Evolutionary conservation across 2,329 filamentous ascomycete genomes (phyloP), one percentile per base, ranked within the genome.

Genomic region (Arachnopeziza araneosa): DNA sequence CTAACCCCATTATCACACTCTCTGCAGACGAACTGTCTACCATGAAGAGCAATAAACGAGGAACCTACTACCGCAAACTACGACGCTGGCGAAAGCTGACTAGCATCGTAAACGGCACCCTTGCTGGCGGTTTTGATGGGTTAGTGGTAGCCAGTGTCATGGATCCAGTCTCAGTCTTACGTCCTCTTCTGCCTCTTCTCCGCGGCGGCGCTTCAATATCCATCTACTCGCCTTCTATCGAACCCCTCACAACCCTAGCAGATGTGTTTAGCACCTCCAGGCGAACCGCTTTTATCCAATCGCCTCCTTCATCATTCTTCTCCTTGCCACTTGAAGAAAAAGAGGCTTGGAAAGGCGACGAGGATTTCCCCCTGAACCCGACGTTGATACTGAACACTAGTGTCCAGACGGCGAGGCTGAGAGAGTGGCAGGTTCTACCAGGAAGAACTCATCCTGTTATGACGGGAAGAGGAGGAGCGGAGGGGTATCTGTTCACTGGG

Each of bases 381-480:
- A 89, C 91, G 1, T 76, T 96, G 56, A 74, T 99, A 3, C 81
- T 98, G 0, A 90, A 88, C 0, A 86, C 91, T 0, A 85, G 82
- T 14, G 79, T 99, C 57, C 93, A 98, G 76, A 95, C 87, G 1
- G 90, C 88, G 54, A 81, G 91, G 17, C 87, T 89, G 5, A 82
- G 89, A 63, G 80, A 84, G 57, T 98, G 91, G 90, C 95, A 99
- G 77, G 93, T 97, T 1, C 75, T 99, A 53, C 95, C 95, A 0
- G 90, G 91, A 0, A 80, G 95, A 57, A 98, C 95, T 56, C 95
- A 99, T 76, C 95, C 95, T 7, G 75, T 96, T 58, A 99, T 99
- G 95, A 96, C 90, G 61, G 86, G 86, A 48, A 83, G 84, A 50
- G 95, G 95, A 22, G 93, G 93, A 0, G 86, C 91, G 0, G 93